Conservation (phyloP, 768 basidiomycete genomes). For the Neoboletus subvelutipes region DNA sequence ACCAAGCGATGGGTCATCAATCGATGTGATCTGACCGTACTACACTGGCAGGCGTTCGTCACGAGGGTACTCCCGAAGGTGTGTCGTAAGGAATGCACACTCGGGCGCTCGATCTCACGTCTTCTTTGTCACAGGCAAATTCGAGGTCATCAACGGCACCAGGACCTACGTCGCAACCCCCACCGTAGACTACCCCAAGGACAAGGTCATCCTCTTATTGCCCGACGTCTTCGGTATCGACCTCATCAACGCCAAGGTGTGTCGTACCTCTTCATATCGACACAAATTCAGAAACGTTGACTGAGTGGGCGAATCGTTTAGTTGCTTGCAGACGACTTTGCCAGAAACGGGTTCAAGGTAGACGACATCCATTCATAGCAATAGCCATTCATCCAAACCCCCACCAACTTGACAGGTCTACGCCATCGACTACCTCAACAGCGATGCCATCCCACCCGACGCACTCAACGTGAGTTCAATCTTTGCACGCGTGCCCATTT, state of each 20-base stretch:
- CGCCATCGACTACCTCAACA: constrained; percentile 28
- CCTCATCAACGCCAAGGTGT: constrained; percentile 45
- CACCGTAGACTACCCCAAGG: constrained; percentile 46
- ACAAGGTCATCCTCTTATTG: constrained; percentile 56
- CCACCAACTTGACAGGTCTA: constrained; percentile 11
- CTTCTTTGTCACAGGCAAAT: constrained; percentile 34
- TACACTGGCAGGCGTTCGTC: constrained; percentile 40
- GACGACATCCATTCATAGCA: background rate
- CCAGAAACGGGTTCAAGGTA: constrained; percentile 39
- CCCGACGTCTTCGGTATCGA: constrained; percentile 53
- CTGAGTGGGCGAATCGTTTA: constrained; percentile 10
- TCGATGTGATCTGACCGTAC: constrained; percentile 2
- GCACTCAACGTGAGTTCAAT: constrained; percentile 10
- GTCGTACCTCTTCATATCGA: constrained; percentile 1
- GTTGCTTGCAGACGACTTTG: constrained; percentile 46
- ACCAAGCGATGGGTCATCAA: background rate
- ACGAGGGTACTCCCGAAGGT: constrained; percentile 51
- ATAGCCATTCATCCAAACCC: background rate
- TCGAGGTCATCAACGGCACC: constrained; percentile 47
- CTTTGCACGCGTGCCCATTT: background rate
- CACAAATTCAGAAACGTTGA: background rate
- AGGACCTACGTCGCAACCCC: constrained; percentile 56
- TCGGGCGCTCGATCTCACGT: background rate
- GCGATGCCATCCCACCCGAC: constrained; percentile 24
- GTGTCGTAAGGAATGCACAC: background rate